Percentiles rank a stretch among this genome's conserved stretches.
Evolutionary conservation across 768 basidiomycete species (phyloP).

Genomic region (Lactarius tabidus): DNA sequence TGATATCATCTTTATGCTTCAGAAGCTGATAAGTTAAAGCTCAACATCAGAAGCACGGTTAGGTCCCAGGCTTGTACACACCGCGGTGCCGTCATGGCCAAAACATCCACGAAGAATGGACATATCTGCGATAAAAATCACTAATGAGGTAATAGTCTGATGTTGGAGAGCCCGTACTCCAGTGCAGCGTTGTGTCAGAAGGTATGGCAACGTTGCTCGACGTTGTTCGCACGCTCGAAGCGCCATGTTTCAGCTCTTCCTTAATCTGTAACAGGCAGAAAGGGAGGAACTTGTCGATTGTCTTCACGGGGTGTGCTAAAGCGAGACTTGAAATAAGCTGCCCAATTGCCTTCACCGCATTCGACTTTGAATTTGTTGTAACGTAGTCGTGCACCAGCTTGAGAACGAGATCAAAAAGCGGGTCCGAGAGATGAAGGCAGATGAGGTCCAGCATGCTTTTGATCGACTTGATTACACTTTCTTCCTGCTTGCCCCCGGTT

Average conservation of each 20-base stretch:
- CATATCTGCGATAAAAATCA: constrained; percentile 51
- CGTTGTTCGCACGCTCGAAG: constrained; percentile 80
- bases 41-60: constrained; percentile 7
- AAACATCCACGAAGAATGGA: constrained; percentile 79
- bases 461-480: constrained; percentile 70
- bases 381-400: constrained; percentile 83
- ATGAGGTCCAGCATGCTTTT: constrained; percentile 79
- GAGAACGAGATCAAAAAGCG: constrained; percentile 79
- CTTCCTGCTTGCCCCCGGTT: constrained; percentile 82
- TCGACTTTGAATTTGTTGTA: constrained; percentile 85
- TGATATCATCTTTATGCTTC: constrained; percentile 59
- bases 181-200: constrained; percentile 87
- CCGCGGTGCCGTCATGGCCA: constrained; percentile 63
- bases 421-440: constrained; percentile 73
- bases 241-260: constrained; percentile 85
- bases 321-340: constrained; percentile 84
- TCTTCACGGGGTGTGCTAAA: constrained; percentile 69
- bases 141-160: constrained; percentile 5
- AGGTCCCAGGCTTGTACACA: constrained; percentile 34
- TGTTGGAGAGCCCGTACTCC: constrained; percentile 58
- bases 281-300: constrained; percentile 75
- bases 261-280: constrained; percentile 73
- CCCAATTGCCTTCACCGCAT: constrained; percentile 86
- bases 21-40: constrained; percentile 48
- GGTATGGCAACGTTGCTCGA: constrained; percentile 68